Evolutionary conservation across 2,329 filamentous ascomycete genomes (phyloP).

Genomic region (Microdochium bolleyi): DNA sequence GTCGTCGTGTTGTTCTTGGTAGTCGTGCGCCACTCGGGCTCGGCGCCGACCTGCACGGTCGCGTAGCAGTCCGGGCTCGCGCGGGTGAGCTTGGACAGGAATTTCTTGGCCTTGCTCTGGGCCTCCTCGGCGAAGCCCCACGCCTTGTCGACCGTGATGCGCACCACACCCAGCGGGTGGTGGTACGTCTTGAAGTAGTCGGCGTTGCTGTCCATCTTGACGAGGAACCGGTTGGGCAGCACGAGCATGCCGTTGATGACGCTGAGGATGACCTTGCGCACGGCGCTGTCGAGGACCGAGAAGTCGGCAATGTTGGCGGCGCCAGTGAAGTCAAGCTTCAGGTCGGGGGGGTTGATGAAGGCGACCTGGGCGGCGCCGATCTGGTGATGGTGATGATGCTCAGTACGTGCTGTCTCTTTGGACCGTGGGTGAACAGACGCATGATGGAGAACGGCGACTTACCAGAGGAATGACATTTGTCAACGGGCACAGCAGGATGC

Average conservation of each 20-base stretch:
- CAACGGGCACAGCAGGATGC: constrained; percentile 33
- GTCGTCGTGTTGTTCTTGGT: constrained; percentile 30
- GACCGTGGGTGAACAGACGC: too few species aligned
- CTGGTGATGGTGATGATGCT: constrained; percentile 12
- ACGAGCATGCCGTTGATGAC: constrained; percentile 36
- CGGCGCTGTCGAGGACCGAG: constrained; percentile 20
- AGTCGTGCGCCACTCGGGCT: constrained; percentile 32
- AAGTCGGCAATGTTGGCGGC: constrained; percentile 6
- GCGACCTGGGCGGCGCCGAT: constrained; percentile 38
- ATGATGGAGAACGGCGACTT: constrained; percentile 8
- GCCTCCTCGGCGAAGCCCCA: constrained; percentile 27
- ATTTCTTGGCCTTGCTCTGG: constrained; percentile 25
- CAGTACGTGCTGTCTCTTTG: not conserved
- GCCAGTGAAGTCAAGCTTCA: constrained; percentile 38
- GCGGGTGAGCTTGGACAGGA: constrained; percentile 33
- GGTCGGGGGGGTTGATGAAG: constrained; percentile 37
- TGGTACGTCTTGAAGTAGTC: constrained; percentile 41
- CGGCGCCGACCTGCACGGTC: constrained; percentile 33
- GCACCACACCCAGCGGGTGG: constrained; percentile 30
- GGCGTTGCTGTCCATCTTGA: constrained; percentile 35
- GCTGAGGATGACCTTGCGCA: constrained; percentile 34
- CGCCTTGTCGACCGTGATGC: constrained; percentile 32
- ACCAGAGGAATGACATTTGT: constrained; percentile 37
- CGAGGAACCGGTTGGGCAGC: constrained; percentile 38
- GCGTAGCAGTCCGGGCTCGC: constrained; percentile 38